These are phyloP conservation scores for Barnettozyma populi DNA, from an alignment of 805 yeast species.

Conservation along the genomic window DNA sequence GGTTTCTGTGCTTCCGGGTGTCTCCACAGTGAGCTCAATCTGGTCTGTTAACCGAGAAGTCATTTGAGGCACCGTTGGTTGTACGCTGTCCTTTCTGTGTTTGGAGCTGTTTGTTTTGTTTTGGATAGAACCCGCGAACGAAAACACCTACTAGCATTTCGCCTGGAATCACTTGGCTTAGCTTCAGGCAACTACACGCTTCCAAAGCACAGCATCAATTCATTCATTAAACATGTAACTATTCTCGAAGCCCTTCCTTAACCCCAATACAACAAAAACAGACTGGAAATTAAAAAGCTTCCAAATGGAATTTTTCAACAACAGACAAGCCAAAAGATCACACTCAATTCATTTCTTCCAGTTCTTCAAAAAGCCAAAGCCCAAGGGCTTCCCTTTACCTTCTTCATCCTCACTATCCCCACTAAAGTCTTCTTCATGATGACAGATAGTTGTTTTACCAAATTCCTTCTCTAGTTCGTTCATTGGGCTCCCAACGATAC, in stretches of 20 bases:
- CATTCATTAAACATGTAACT: neutral
- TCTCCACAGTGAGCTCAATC: neutral
- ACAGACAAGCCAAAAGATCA: neutral
- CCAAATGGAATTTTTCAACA: neutral
- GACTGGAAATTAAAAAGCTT: neutral
- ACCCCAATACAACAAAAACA: neutral
- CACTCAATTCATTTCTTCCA: slow-evolving; percentile 17
- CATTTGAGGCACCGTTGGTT: neutral
- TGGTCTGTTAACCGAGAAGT: neutral
- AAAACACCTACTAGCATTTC: too few relatives aligned
- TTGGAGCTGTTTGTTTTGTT: neutral
- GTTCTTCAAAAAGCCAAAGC: slow-evolving; percentile 16
- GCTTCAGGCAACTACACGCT: neutral
- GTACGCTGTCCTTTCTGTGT: neutral
- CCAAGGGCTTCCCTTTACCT: neutral
- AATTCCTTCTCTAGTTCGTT: slow-evolving; percentile 19
- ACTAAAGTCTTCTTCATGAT: slow-evolving; percentile 4
- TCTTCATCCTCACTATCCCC: slow-evolving; percentile 3
- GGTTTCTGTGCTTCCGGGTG: slow-evolving; percentile 6
- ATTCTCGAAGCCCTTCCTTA: neutral
- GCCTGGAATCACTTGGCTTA: too few relatives aligned
- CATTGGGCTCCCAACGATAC: slow-evolving; percentile 5
- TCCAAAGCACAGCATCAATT: neutral
- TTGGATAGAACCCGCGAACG: neutral
- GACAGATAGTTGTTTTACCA: slow-evolving; percentile 11